Percentiles rank a stretch among this genome's conserved stretches.
These are phyloP conservation scores for Prillingera fragicola DNA, from an alignment of 1,284 basidiomycete genomes.

Conservation along the genomic window DNA sequence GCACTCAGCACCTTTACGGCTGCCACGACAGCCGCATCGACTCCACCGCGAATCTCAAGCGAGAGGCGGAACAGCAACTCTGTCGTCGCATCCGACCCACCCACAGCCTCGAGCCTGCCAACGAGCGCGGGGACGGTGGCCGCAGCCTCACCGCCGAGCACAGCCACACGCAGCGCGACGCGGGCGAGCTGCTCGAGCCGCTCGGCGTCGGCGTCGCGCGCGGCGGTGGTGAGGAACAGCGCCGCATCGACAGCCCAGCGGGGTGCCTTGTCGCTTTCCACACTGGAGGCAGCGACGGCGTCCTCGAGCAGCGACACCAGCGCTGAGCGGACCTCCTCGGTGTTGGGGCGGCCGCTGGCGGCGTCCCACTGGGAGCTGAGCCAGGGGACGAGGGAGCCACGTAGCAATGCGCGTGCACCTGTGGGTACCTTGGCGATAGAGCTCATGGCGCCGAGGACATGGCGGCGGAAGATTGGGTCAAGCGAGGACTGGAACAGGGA, in stretches of 20 bases:
- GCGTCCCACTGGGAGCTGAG: conserved; percentile 62
- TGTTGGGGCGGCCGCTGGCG: conserved; percentile 8
- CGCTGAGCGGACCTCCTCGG: conserved; percentile 14
- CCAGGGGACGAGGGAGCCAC: conserved; percentile 68
- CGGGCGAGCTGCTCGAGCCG: conserved; percentile 5
- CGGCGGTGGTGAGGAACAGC: not conserved
- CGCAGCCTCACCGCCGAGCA: too few relatives aligned
- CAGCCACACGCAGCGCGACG: not conserved
- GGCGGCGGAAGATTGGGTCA: conserved; percentile 55
- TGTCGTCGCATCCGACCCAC: not conserved
- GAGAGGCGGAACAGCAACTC: conserved; percentile 14
- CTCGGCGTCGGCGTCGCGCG: not conserved
- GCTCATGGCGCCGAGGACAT: conserved; percentile 56
- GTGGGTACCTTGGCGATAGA: conserved; percentile 63
- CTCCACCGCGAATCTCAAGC: too few relatives aligned
- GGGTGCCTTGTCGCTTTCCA: not conserved
- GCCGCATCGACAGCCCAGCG: conserved; percentile 2
- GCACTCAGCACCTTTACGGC: too few relatives aligned
- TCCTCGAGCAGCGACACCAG: conserved; percentile 10
- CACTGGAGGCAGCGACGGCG: conserved; percentile 15
- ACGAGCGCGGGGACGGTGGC: conserved; percentile 8
- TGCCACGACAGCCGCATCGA: too few relatives aligned
- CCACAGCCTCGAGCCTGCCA: not conserved
- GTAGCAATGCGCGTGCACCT: conserved; percentile 63
- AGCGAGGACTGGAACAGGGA: conserved; percentile 65